Conservation (phyloP, 1,284 basidiomycete species). For the Leccinum angustisporum region DNA sequence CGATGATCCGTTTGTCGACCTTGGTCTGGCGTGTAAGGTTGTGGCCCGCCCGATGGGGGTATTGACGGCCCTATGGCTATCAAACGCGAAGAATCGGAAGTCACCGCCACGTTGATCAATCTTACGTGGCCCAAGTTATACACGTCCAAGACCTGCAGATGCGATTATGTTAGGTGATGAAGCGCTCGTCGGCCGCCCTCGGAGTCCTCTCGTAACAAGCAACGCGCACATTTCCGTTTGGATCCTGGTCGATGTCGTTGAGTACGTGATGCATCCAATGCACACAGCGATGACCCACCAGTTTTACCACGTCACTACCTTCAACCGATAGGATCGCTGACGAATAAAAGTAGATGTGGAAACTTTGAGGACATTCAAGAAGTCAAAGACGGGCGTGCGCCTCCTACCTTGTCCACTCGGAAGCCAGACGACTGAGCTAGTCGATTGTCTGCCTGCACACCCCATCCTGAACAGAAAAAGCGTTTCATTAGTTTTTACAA, state of each 20-base stretch:
- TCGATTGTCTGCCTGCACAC: conserved; percentile 58
- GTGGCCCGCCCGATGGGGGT: conserved; percentile 56
- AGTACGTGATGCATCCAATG: not conserved
- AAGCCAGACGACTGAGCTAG: conserved; percentile 59
- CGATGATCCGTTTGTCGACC: conserved; percentile 73
- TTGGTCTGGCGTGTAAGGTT: conserved; percentile 64
- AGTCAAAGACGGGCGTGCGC: not conserved
- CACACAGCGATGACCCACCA: conserved; percentile 36
- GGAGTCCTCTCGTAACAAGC: not conserved
- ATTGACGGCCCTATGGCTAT: conserved; percentile 65
- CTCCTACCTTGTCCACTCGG: conserved; percentile 58
- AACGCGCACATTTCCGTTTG: conserved; percentile 45
- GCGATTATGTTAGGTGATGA: not conserved
- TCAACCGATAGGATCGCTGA: conserved; percentile 46
- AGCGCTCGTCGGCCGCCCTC: not conserved
- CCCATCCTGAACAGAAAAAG: conserved; percentile 50
- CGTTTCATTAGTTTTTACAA: conserved; percentile 5
- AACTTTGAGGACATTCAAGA: conserved; percentile 18
- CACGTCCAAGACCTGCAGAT: conserved; percentile 43
- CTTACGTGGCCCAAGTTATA: conserved; percentile 68
- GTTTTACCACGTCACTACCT: conserved; percentile 48
- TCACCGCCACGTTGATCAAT: conserved; percentile 66
- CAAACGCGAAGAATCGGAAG: conserved; percentile 55
- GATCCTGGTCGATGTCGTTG: conserved; percentile 41
- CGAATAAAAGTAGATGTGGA: conserved; percentile 19